These are phyloP conservation scores for Mercurialis annua DNA, from an alignment of 345 rosid genomes.

Conservation along the genomic window DNA sequence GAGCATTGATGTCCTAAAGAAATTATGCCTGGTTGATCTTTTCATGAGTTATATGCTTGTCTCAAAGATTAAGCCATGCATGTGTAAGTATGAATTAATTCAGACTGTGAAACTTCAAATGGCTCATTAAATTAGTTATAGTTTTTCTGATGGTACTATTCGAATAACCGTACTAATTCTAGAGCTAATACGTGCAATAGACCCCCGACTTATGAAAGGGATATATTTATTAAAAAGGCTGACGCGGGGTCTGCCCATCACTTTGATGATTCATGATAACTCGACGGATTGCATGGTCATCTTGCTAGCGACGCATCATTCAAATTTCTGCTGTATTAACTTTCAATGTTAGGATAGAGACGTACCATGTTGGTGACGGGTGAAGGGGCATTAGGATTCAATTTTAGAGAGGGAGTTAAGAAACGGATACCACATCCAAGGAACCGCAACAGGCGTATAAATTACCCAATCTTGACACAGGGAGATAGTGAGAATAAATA, in stretches of 20 bases:
- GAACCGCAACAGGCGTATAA: too few species aligned
- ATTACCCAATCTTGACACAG: too few species aligned
- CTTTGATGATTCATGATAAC: not conserved
- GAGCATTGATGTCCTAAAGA: too few species aligned
- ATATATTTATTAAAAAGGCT: too few species aligned
- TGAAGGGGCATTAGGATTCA: too few species aligned
- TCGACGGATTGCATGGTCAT: not conserved
- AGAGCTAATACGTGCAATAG: too few species aligned
- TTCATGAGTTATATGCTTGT: not conserved
- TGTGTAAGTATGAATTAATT: slow-evolving; percentile 5
- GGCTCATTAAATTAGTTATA: not conserved
- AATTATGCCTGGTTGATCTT: not conserved
- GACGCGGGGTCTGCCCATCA: not conserved
- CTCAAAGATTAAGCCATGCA: too few species aligned
- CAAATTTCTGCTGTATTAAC: not conserved
- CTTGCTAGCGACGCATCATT: not conserved
- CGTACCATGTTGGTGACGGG: too few species aligned
- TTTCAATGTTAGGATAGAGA: slow-evolving; percentile 10
- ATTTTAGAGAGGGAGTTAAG: too few species aligned
- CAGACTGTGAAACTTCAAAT: not conserved
- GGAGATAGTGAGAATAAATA: too few species aligned
- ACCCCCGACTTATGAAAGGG: too few species aligned
- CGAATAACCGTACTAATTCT: not conserved
- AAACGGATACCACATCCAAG: too few species aligned
- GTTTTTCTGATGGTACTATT: not conserved